Base-by-base conservation (phyloP, 129 eudicot genomes). In the Flaveria linearis region DNA sequence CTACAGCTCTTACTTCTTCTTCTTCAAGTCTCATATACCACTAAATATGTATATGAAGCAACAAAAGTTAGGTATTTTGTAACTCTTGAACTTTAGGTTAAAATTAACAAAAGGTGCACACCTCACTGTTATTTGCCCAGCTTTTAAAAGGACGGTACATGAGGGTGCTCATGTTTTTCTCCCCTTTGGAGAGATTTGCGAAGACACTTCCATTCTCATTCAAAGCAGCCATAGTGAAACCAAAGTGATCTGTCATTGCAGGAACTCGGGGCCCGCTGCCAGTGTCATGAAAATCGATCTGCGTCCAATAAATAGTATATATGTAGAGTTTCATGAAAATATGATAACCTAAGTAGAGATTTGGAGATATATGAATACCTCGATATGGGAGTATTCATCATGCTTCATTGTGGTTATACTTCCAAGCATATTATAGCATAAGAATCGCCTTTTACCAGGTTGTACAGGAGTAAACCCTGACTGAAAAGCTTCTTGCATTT, bases 121-220 rank as follows among this genome's bases (percentile, higher is more conserved):
- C 99, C 99, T 95, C 99, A 39, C 99, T 95, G 68, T 95, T 95
- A 76, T 83, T 91, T 50, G 99, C 99, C 99, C 99, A 95, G 79
- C 92, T 91, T 81, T 85, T 87, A 74, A 91, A 95, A 5, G 97
- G 97, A 30, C 99, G 92, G 81, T 89, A 95, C 99, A 95, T 95
- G 72, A 95, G 92, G 42, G 96, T 91, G 75, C 99, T 91, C 96
- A 89, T 76, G 75, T 80, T 85, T 84, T 95, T 95, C 77, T 91
- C 97, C 20, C 97, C 98, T 90, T 91, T 95, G 83, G 91, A 83
- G 18, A 84, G 91, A 82, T 95, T 95, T 69, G 97, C 97, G 76
- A 95, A 92, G 47, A 91, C 96, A 78, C 99, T 83, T 60, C 97
- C 99, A 53, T 82, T 86, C 80, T 95, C 97, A 80, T 87, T 89